Evolutionary conservation across 192 early-diverging fungal genomes (phyloP), one percentile per base, ranked within the genome.

Genomic region (Coemansia sp.): DNA sequence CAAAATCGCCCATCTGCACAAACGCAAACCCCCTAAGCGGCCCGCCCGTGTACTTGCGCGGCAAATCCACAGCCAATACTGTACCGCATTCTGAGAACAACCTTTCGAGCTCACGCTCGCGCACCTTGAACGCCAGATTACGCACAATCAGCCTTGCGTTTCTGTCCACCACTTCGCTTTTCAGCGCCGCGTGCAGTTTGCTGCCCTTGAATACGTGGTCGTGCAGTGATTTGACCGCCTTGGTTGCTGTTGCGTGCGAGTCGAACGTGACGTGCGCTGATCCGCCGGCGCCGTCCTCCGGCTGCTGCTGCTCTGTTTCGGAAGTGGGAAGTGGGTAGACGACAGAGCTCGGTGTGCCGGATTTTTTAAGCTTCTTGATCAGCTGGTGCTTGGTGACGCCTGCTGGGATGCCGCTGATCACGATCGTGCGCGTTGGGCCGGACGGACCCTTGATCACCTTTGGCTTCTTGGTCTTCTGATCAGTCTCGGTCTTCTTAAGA

Each of bases 1-100:
- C 78, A 30, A 83, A 57, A n/a, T 79, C 85, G 55, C 78, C 82
- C 71, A 90, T 90, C 62, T 95, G 90, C 33, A 98, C 85, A 76
- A 96, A 96, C 14, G 85, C 95, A 83, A 96, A 95, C 4, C 95
- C 95, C 30, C 83, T 77, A 17, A 91, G 65, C 25, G 88, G 91
- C 24, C 92, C 91, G 37, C 86, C 85, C 3, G 75, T 82, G 27
- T 69, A 85, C 56, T 89, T 91, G 61, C 83, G 82, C 2, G 93
- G 93, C 46, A 96, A 65, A 30, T 82, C 82, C 34, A 91, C 78
- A 15, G 87, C 83, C 19, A 83, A 79, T 9, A 95, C 83, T 9
- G 73, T 86, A 17, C 93, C 93, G 59, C 80, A 79, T 7, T 81
- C 69, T 22, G 72, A 73, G 69, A 95, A 91, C 3, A 84, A 60